Evolutionary conservation across 2,329 filamentous ascomycete species (phyloP).

Genomic region (Talaromyces funiculosus): DNA sequence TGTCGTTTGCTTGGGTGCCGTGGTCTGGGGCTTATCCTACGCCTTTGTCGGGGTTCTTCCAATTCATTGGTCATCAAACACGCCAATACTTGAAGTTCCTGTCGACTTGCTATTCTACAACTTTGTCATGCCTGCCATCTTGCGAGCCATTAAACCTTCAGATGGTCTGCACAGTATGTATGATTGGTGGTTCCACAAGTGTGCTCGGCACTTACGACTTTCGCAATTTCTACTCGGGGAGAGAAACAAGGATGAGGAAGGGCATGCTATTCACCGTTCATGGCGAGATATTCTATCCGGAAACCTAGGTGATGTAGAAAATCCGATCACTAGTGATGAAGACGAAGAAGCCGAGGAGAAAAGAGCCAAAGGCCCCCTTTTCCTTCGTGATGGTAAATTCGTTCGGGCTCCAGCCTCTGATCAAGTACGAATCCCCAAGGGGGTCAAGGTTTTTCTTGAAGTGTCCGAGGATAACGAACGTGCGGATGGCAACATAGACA

Average conservation of each 20-base stretch:
- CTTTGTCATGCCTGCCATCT: constrained; percentile 82
- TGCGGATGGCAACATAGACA: constrained; percentile 54
- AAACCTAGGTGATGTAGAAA: constrained; percentile 34
- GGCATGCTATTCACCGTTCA: constrained; percentile 55
- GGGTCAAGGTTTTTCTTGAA: constrained; percentile 71
- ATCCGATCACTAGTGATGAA: constrained; percentile 31
- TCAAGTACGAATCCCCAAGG: constrained; percentile 88
- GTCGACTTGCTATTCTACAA: constrained; percentile 95
- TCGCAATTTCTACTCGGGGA: constrained; percentile 93
- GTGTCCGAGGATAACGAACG: constrained; percentile 63
- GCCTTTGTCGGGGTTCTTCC: constrained; percentile 69
- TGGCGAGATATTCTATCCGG: constrained; percentile 46
- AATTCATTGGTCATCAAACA: constrained; percentile 87
- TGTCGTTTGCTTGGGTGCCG: constrained; percentile 85
- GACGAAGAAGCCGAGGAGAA: constrained; percentile 32
- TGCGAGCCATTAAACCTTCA: constrained; percentile 78
- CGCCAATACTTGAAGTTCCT: constrained; percentile 89
- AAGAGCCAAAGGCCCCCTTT: constrained; percentile 40
- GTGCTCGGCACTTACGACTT: constrained; percentile 71
- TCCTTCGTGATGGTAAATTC: constrained; percentile 70
- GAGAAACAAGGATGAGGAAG: constrained; percentile 74
- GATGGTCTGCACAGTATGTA: constrained; percentile 81
- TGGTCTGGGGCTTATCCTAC: constrained; percentile 82
- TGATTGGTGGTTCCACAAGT: constrained; percentile 91
- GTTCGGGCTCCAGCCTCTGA: constrained; percentile 92